Percentiles rank a stretch among this genome's conserved stretches.
Evolutionary conservation across 2,329 filamentous ascomycete genomes (phyloP).

Genomic region (Fusarium vanettenii): DNA sequence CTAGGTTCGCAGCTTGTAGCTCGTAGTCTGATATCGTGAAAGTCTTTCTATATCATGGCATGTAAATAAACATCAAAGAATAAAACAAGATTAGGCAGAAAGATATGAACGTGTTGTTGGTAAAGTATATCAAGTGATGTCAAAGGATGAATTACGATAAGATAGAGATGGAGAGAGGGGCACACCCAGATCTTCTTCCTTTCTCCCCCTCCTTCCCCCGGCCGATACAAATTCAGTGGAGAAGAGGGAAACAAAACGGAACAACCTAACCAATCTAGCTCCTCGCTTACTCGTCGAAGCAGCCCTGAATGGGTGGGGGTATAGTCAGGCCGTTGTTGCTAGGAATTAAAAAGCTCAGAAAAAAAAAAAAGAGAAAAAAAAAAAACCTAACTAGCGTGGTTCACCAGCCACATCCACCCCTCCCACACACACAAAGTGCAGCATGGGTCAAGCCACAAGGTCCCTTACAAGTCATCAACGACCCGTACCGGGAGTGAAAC

Average conservation of each 20-base stretch:
- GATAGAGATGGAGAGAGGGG: conserved; percentile 30
- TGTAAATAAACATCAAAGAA: background rate
- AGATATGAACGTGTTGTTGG: background rate
- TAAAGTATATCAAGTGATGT: background rate
- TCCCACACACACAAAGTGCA: background rate
- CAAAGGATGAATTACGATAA: conserved; percentile 14
- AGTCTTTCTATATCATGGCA: background rate
- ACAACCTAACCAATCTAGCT: background rate
- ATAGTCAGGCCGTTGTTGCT: background rate
- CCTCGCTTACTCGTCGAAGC: background rate
- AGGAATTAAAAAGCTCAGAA: background rate
- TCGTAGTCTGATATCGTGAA: background rate
- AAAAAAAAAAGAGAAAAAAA: background rate
- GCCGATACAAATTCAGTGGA: background rate
- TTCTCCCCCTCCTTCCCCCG: background rate
- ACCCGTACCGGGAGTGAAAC: background rate
- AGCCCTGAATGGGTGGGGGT: background rate
- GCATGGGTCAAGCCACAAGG: background rate
- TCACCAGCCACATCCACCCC: conserved; percentile 1
- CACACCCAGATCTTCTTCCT: conserved; percentile 2
- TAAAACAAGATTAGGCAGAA: background rate
- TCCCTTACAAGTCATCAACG: background rate
- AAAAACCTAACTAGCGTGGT: background rate
- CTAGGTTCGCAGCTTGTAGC: background rate
- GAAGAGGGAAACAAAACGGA: background rate